A percentile compares a stretch with the other conserved stretches of the same genome.
phyloP scores from a whole-genome alignment of 768 basidiomycete species.

The Amanita rubescens region DNA sequence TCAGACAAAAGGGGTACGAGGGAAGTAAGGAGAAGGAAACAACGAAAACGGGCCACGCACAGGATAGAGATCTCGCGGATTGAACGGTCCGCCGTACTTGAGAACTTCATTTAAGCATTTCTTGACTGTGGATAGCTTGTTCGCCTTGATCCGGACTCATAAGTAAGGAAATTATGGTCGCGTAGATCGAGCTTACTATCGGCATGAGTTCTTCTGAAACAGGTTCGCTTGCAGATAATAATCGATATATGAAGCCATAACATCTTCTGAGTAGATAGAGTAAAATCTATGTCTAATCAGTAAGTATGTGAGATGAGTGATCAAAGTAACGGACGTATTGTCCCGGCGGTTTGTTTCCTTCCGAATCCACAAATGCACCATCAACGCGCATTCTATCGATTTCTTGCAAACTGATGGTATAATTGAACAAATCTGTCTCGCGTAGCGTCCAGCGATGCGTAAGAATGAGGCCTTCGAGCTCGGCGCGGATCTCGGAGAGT shows the following conservation, averaged over 20 bases:
- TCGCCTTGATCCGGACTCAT: constrained; percentile 51
- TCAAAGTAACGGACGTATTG: constrained; percentile 69
- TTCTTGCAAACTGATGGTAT: constrained; percentile 87
- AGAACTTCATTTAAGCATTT: constrained; percentile 94
- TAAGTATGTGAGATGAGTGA: background rate
- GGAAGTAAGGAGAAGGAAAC: background rate
- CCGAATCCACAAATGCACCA: constrained; percentile 93
- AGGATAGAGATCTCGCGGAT: constrained; percentile 87
- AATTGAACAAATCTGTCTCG: constrained; percentile 92
- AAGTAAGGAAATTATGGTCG: background rate
- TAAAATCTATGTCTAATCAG: constrained; percentile 52
- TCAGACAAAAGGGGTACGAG: background rate
- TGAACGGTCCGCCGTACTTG: constrained; percentile 92
- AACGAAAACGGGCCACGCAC: constrained; percentile 35
- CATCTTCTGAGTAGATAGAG: constrained; percentile 91
- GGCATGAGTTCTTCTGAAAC: constrained; percentile 99
- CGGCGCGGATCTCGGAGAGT: constrained; percentile 73
- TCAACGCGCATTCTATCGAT: constrained; percentile 97
- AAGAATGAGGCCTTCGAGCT: constrained; percentile 86
- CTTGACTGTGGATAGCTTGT: constrained; percentile 94
- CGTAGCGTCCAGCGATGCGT: constrained; percentile 97
- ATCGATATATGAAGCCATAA: constrained; percentile 90
- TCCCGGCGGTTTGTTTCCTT: constrained; percentile 85
- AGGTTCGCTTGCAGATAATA: constrained; percentile 92
- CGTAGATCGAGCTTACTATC: constrained; percentile 41